A percentile compares a stretch with the other conserved stretches of the same genome.
Evolutionary conservation across 176 grass and related monocot genomes (phyloP).

Genomic region (Aegilops bicornis): DNA sequence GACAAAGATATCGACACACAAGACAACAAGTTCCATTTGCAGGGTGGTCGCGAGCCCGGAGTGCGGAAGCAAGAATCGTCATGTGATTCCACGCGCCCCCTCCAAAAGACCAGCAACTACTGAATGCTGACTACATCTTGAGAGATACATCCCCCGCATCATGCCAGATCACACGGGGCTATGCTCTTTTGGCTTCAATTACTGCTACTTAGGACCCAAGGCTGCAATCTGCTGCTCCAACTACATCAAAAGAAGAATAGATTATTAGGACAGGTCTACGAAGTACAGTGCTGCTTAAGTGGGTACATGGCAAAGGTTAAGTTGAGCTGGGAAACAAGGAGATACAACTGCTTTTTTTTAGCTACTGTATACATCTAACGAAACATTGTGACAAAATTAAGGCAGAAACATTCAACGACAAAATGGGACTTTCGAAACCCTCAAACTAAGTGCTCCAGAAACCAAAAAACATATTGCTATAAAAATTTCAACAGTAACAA

Average conservation of each 20-base stretch:
- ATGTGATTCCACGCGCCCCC: too few species aligned
- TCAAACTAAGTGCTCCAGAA: neutral
- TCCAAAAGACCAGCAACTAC: too few species aligned
- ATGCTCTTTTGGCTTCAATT: neutral
- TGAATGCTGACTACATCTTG: too few species aligned
- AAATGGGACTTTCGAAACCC: neutral
- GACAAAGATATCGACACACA: too few species aligned
- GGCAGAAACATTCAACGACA: neutral
- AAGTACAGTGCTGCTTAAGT: neutral
- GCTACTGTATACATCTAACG: neutral
- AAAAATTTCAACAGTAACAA: neutral
- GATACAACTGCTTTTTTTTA: neutral
- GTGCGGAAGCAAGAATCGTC: neutral
- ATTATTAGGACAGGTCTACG: neutral
- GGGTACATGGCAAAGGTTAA: neutral
- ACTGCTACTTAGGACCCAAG: conserved; percentile 47
- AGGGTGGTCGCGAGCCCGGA: too few species aligned
- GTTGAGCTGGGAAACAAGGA: neutral
- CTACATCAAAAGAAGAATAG: too few species aligned
- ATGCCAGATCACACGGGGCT: conserved; percentile 28
- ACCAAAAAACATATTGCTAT: neutral
- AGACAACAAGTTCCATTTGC: too few species aligned
- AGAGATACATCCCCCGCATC: too few species aligned
- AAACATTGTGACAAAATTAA: neutral
- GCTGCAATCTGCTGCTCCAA: conserved; percentile 30